These are phyloP conservation scores for Plasmodium vivax DNA, from an alignment of 169 alveolate genomes.

Conservation along the genomic window DNA sequence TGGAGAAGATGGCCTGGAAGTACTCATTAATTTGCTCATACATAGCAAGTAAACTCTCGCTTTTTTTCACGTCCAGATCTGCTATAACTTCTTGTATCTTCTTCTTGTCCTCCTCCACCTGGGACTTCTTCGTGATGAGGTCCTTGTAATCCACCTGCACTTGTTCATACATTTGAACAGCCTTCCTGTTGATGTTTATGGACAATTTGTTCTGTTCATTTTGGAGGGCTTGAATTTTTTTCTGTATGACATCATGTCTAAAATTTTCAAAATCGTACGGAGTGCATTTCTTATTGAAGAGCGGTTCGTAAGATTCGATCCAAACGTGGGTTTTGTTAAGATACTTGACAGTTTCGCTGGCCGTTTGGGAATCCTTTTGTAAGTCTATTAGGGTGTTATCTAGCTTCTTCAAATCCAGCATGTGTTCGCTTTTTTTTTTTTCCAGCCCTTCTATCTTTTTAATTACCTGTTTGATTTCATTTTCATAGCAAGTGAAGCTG, in stretches of 20 bases:
- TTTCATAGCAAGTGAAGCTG: constrained; percentile 76
- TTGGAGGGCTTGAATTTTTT: constrained; percentile 86
- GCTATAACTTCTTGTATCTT: constrained; percentile 93
- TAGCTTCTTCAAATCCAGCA: constrained; percentile 76
- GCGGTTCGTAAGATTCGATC: constrained; percentile 78
- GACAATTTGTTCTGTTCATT: constrained; percentile 87
- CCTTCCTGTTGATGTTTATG: constrained; percentile 93
- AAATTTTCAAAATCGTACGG: constrained; percentile 81
- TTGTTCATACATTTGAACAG: constrained; percentile 93
- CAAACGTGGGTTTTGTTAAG: constrained; percentile 79
- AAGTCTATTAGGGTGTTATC: constrained; percentile 78
- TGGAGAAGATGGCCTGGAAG: constrained; percentile 93
- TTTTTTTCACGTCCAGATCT: constrained; percentile 93
- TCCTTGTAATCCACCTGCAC: constrained; percentile 91
- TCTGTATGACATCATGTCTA: constrained; percentile 79
- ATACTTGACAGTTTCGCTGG: constrained; percentile 69
- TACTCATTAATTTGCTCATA: constrained; percentile 91
- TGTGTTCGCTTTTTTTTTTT: constrained; percentile 76
- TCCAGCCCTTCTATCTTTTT: constrained; percentile 77
- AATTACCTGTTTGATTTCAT: constrained; percentile 75
- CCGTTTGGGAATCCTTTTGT: constrained; percentile 79
- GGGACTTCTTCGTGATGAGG: constrained; percentile 90
- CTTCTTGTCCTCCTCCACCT: constrained; percentile 91
- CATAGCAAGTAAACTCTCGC: constrained; percentile 91
- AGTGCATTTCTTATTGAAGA: constrained; percentile 79